Percentiles rank a stretch among this genome's conserved stretches.
phyloP scores from a whole-genome alignment of 1,139 yeast genomes.

The Candida tetrigidarum region DNA sequence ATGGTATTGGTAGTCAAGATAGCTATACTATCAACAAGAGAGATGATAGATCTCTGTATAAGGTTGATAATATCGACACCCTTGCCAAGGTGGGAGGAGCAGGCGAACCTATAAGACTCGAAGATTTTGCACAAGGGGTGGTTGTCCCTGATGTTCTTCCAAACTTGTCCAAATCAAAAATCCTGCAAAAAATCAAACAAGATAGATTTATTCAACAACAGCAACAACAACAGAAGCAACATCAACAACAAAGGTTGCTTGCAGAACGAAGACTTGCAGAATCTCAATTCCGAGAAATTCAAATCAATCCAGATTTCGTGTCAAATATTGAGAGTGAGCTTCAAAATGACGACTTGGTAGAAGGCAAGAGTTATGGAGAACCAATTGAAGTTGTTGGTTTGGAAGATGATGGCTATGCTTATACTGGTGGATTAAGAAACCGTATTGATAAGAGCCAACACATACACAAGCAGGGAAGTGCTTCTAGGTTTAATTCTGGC shows the following conservation, averaged over 20 bases:
- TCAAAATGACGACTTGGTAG: neutral
- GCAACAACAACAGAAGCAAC: neutral
- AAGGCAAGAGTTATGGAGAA: neutral
- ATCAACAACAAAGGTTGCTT: neutral
- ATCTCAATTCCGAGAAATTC: neutral
- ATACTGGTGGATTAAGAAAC: slow-evolving; percentile 13
- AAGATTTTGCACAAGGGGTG: slow-evolving; percentile 28
- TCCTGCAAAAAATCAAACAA: slow-evolving; percentile 2
- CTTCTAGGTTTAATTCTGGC: neutral
- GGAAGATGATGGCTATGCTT: slow-evolving; percentile 23
- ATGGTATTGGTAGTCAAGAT: neutral
- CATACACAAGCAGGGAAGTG: neutral
- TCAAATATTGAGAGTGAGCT: slow-evolving; percentile 1
- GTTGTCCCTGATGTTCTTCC: slow-evolving; percentile 39
- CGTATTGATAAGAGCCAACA: slow-evolving; percentile 5
- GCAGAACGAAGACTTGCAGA: slow-evolving; percentile 2
- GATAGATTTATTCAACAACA: neutral
- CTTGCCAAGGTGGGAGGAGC: slow-evolving; percentile 24
- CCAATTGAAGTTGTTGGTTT: slow-evolving; percentile 12
- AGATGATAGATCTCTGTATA: neutral
- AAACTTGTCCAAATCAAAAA: slow-evolving; percentile 5
- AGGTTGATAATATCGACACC: no score
- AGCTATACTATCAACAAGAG: neutral
- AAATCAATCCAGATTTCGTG: neutral
- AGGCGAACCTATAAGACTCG: slow-evolving; percentile 27